Base-by-base conservation (phyloP, 192 early-diverging fungal genomes). In the Lobosporangium transversale region DNA sequence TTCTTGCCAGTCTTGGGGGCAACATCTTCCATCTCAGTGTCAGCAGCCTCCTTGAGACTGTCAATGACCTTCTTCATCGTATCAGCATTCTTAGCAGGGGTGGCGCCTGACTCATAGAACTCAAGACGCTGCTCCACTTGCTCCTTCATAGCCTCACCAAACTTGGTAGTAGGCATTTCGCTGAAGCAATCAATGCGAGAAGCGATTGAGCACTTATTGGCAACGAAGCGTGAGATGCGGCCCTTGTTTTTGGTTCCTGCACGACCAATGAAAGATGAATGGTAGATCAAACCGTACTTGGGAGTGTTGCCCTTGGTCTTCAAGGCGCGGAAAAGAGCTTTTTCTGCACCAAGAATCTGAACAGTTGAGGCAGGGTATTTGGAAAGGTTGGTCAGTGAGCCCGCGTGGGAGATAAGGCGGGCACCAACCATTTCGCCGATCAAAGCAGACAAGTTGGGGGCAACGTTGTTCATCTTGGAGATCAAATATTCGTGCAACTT, bases 181-280 rank as follows among this genome's bases (percentile, higher is more conserved):
- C 90, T 80, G 90, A 96, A 98, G 80, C 95, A 97, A 80, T 99
- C 97, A 63, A 99, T 96, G 58, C 97, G 88, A 27, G 93, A 95
- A 18, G 96, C 96, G 83, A 99, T 96, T 9, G 95, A 89, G 69
- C 94, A 95, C 85, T 99, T 99, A 89, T 98, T 99, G 73, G 97
- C 97, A 21, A 99, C 88, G 62, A 98, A 94, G 60, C 97, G 93
- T 53, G 97, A 98, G 53, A 99, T 98, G 54, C 95, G 89, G 62
- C 94, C 94, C 92, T 99, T 99, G 91, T 98, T 97, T 90, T 99
- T 99, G 48, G 89, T 83, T 47, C 90, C 95, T 9, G 97, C 97
- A 61, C 92, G 93, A 52, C 95, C 97, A 78, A 98, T 95, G 68
- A 97, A 93, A 14, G 94, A 92, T 21, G 97, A 94, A 83, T 98